A percentile compares a stretch with the other conserved stretches of the same genome.
phyloP scores from a whole-genome alignment of 345 rosid genomes.

The Salix viminalis region DNA sequence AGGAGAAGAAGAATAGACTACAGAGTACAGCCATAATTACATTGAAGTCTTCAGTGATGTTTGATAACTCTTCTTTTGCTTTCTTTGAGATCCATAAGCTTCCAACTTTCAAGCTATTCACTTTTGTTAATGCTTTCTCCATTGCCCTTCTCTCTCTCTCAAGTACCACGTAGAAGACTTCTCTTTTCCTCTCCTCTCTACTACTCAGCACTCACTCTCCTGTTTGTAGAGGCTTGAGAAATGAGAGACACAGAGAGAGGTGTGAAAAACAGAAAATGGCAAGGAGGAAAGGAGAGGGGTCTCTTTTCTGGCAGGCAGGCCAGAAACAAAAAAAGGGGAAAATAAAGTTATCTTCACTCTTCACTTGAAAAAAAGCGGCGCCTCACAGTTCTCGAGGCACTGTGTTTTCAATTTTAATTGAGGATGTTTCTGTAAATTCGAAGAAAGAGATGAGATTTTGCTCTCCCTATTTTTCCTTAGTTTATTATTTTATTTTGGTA shows the following conservation, averaged over 20 bases:
- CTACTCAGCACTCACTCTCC: conserved; percentile 2
- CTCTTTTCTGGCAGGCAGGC: not conserved
- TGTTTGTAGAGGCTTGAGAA: not conserved
- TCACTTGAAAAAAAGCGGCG: conserved; percentile 10
- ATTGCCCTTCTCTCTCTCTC: conserved; percentile 27
- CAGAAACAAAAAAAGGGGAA: not conserved
- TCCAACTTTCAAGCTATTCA: conserved; percentile 78
- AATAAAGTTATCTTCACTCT: not conserved
- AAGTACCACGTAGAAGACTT: not conserved
- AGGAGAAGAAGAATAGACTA: not conserved
- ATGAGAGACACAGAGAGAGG: not conserved
- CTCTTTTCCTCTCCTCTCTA: not conserved
- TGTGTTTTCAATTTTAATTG: not conserved
- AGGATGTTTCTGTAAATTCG: conserved; percentile 8
- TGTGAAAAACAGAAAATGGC: not conserved
- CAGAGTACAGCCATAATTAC: conserved; percentile 26
- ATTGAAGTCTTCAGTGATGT: conserved; percentile 72
- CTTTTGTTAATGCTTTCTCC: conserved; percentile 92
- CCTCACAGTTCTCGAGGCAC: not conserved
- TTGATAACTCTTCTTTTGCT: conserved; percentile 84
- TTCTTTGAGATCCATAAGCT: conserved; percentile 87
- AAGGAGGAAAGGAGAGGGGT: not conserved
- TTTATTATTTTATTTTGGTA: too few relatives aligned
- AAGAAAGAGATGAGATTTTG: not conserved
- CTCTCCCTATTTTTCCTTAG: too few relatives aligned